A percentile compares a stretch with the other conserved stretches of the same genome.
Conservation (phyloP, 805 yeast genomes). For the Saccharomyces eubayanus region DNA sequence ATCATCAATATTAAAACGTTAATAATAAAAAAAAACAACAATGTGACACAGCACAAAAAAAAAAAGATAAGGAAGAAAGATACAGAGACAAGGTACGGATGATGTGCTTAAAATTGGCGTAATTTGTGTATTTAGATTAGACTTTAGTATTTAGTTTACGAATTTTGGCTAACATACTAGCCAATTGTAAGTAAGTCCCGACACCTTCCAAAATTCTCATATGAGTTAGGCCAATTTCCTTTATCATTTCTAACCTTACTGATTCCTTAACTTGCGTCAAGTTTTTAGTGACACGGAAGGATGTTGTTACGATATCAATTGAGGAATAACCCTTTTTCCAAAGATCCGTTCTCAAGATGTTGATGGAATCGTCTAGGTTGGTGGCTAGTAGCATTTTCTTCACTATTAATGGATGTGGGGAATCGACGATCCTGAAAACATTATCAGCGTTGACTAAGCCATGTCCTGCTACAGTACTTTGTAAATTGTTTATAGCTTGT, state of each 20-base stretch:
- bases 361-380: conserved; percentile 58
- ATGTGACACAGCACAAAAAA: background rate
- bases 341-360: conserved; percentile 47
- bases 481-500: conserved; percentile 91
- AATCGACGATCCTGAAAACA: conserved; percentile 91
- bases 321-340: conserved; percentile 93
- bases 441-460: conserved; percentile 84
- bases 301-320: conserved; percentile 83
- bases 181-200: conserved; percentile 73
- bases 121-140: background rate
- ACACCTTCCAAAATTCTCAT: conserved; percentile 93
- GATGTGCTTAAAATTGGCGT: background rate
- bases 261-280: conserved; percentile 61
- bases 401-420: conserved; percentile 88
- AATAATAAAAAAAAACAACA: background rate
- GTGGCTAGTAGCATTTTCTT: conserved; percentile 54
- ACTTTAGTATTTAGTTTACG: conserved; percentile 14
- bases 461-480: conserved; percentile 90
- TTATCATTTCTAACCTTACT: conserved; percentile 64
- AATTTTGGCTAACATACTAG: conserved; percentile 66
- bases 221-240: conserved; percentile 84
- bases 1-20: background rate
- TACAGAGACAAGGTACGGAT: too few relatives aligned
- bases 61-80: background rate
- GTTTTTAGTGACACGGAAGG: conserved; percentile 80